phyloP scores from a whole-genome alignment of 257 asterid genomes.

The Jacaranda mimosifolia region DNA sequence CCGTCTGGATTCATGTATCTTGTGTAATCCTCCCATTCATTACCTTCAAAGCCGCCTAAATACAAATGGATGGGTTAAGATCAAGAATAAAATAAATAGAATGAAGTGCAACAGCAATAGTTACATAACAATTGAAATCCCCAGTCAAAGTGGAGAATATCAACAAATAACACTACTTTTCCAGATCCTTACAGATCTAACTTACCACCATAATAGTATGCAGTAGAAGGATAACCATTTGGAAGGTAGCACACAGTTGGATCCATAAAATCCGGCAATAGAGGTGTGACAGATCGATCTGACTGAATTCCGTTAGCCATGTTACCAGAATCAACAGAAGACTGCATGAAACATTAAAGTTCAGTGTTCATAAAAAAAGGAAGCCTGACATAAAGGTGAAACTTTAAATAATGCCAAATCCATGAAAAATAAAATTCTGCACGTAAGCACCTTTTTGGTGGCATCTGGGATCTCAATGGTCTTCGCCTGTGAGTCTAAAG shows the following conservation, averaged over 20 bases:
- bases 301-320: slow-evolving; percentile 48
- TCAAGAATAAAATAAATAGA: not conserved
- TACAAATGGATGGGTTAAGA: not conserved
- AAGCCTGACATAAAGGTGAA: not conserved
- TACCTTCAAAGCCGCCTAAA: slow-evolving; percentile 58
- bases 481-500: slow-evolving; percentile 65
- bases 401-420: not conserved
- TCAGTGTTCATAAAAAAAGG: slow-evolving; percentile 1
- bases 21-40: slow-evolving; percentile 62
- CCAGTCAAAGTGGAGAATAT: not conserved
- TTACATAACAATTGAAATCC: not conserved
- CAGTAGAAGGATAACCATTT: slow-evolving; percentile 54
- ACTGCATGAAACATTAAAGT: slow-evolving; percentile 38
- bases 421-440: not conserved
- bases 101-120: not conserved
- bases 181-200: not conserved
- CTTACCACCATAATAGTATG: slow-evolving; percentile 58
- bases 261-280: slow-evolving; percentile 54
- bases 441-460: slow-evolving; percentile 49
- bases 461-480: slow-evolving; percentile 51
- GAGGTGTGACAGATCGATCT: slow-evolving; percentile 54
- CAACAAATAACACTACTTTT: not conserved
- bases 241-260: slow-evolving; percentile 54
- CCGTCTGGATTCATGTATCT: slow-evolving; percentile 61
- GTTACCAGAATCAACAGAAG: slow-evolving; percentile 48